Evolutionary conservation across 441 rosid species (phyloP), one percentile per base, ranked within the genome.

Genomic region (Bocquillonia castaneifolia): DNA sequence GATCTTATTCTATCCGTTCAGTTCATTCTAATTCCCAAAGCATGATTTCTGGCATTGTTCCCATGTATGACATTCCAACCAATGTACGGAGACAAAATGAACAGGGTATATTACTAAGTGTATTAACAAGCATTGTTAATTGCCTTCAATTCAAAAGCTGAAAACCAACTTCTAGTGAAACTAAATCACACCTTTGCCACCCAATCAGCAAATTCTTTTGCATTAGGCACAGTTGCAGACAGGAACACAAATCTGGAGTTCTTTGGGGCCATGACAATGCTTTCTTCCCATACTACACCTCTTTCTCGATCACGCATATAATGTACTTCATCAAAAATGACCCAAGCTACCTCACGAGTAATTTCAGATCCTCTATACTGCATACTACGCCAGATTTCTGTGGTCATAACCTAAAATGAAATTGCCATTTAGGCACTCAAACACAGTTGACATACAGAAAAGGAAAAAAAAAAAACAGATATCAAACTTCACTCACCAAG

Each of bases 221-320:
- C 99, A 80, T 94, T 94, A 62, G 99, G 98, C 40, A 94, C 97
- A 52, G 98, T 92, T 28, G 99, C 99, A 23, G 99, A 94, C 13
- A 94, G 91, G 79, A 94, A 94, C 50, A 92, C 99, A 71, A 94
- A 92, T 36, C 94, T 83, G 45, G 97, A 85, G 71, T 88, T 92
- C 80, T 86, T 92, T 0, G 99, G 98, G 63, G 99, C 98, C 99
- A 94, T 94, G 29, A 94, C 98, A 73, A 94, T 94, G 84, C 98
- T 94, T 77, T 94, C 99, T 72, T 94, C 99, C 99, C 99, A 94
- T 6, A 92, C 98, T 59, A 94, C 98, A 75, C 99, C 98, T 82
- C 99, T 87, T 76, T 94, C 99, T 14, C 86, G 81, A 82, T 94
- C 99, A 64, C 98, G 97, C 99, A 94, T 94, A 82, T 94, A 92